These are phyloP conservation scores for Macrocybe gigantea DNA, from an alignment of 768 basidiomycete genomes.

Conservation along the genomic window DNA sequence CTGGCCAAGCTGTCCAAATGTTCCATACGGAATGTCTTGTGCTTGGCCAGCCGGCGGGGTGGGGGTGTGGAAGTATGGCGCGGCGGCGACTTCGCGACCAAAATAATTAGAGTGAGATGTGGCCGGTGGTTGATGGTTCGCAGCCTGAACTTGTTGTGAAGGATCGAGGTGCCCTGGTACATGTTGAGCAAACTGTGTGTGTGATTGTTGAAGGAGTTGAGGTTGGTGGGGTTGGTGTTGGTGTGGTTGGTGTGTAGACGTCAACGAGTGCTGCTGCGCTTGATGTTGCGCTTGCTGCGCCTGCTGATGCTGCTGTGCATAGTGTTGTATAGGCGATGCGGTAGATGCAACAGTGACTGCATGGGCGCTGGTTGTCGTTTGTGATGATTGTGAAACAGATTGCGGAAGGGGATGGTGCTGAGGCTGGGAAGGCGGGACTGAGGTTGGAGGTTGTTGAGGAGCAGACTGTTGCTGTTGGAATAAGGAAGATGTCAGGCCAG, in stretches of 20 bases:
- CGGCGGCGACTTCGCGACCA: slow-evolving; percentile 45
- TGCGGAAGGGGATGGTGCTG: slow-evolving; percentile 22
- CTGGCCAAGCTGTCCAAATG: slow-evolving; percentile 57
- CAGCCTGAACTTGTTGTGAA: slow-evolving; percentile 16
- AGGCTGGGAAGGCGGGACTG: slow-evolving; percentile 21
- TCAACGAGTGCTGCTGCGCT: slow-evolving; percentile 11
- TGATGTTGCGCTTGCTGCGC: slow-evolving; percentile 19
- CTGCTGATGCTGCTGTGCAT: slow-evolving; percentile 31
- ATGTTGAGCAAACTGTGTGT: slow-evolving; percentile 58
- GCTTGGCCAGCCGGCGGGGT: slow-evolving; percentile 66
- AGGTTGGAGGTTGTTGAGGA: slow-evolving; percentile 21
- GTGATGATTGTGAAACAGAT: slow-evolving; percentile 27
- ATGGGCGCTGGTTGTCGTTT: slow-evolving; percentile 20
- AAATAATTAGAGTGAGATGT: slow-evolving; percentile 52
- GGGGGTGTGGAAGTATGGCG: slow-evolving; percentile 71
- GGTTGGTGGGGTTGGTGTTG: slow-evolving; percentile 23
- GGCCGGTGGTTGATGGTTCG: slow-evolving; percentile 22
- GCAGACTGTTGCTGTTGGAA: slow-evolving; percentile 42
- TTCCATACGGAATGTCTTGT: slow-evolving; percentile 58
- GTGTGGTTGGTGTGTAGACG: slow-evolving; percentile 1
- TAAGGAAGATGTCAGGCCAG: slow-evolving; percentile 32
- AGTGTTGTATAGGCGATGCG: slow-evolving; percentile 36
- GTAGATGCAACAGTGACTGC: slow-evolving; percentile 19
- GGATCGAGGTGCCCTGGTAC: slow-evolving; percentile 65
- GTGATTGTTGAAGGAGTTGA: slow-evolving; percentile 37